Evolutionary conservation across 2,329 filamentous ascomycete genomes (phyloP).

Genomic region (Cladosporium sp.): DNA sequence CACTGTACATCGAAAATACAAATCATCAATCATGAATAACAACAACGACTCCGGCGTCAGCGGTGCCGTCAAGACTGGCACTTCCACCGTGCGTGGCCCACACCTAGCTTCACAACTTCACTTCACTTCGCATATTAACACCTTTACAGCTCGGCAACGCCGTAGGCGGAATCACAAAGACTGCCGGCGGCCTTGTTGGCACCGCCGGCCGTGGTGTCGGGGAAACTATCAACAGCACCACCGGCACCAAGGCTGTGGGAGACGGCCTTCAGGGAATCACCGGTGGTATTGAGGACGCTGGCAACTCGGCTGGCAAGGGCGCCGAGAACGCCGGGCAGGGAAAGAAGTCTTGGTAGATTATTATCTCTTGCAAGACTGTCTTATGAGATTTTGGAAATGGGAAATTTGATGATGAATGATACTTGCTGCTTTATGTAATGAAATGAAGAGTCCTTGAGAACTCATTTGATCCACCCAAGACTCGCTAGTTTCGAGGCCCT

Average conservation of each 20-base stretch:
- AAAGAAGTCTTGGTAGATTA: slow-evolving; percentile 30
- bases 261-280: slow-evolving; percentile 38
- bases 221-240: slow-evolving; percentile 42
- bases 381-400: too few species aligned
- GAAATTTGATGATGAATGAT: background rate
- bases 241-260: slow-evolving; percentile 39
- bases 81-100: slow-evolving; percentile 24
- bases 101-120: background rate
- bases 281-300: slow-evolving; percentile 40
- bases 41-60: slow-evolving; percentile 24
- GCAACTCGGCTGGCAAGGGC: slow-evolving; percentile 36
- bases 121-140: slow-evolving; percentile 28
- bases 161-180: slow-evolving; percentile 49
- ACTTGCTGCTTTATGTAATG: background rate
- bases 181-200: slow-evolving; percentile 50
- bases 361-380: too few species aligned
- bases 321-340: slow-evolving; percentile 46
- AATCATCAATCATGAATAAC: slow-evolving; percentile 5
- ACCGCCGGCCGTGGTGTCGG: slow-evolving; percentile 41
- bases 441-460: background rate
- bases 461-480: background rate
- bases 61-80: slow-evolving; percentile 30
- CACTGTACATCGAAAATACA: background rate
- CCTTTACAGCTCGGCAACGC: slow-evolving; percentile 42
- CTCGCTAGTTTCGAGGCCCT: background rate